Evolutionary conservation across 2,329 filamentous ascomycete species (phyloP).

Genomic region (Diaporthe capsici): DNA sequence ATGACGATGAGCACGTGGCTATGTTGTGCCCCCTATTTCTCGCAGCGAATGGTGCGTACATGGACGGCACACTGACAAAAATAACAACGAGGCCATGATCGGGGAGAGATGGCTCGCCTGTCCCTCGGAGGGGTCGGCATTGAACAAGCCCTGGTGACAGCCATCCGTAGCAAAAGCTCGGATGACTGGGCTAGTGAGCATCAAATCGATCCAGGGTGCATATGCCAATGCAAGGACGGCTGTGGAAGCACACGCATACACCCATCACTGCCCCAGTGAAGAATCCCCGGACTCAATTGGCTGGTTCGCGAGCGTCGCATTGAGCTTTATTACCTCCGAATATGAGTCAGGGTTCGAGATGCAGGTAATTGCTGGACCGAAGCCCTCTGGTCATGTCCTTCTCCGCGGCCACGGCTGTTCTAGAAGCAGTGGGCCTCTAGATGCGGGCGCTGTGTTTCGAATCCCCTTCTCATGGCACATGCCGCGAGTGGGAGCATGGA

Average conservation of each 20-base stretch:
- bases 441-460: background rate
- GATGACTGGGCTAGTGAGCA: background rate
- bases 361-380: background rate
- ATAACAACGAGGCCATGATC: background rate
- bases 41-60: background rate
- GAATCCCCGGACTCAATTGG: background rate
- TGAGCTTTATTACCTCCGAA: background rate
- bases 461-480: background rate
- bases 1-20: too few relatives aligned
- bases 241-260: background rate
- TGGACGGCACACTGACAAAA: background rate
- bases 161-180: background rate
- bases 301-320: background rate
- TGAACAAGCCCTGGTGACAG: background rate
- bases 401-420: background rate
- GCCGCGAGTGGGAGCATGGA: background rate
- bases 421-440: background rate
- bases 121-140: background rate
- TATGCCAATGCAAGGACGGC: background rate
- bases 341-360: conserved; percentile 5
- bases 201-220: background rate
- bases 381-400: background rate
- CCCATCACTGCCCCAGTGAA: background rate
- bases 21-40: too few relatives aligned
- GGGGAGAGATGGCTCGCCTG: background rate